Percentiles rank a stretch among this genome's conserved stretches.
These are phyloP conservation scores for Albugo laibachii DNA, from an alignment of 352 stramenopile species.

Conservation along the genomic window DNA sequence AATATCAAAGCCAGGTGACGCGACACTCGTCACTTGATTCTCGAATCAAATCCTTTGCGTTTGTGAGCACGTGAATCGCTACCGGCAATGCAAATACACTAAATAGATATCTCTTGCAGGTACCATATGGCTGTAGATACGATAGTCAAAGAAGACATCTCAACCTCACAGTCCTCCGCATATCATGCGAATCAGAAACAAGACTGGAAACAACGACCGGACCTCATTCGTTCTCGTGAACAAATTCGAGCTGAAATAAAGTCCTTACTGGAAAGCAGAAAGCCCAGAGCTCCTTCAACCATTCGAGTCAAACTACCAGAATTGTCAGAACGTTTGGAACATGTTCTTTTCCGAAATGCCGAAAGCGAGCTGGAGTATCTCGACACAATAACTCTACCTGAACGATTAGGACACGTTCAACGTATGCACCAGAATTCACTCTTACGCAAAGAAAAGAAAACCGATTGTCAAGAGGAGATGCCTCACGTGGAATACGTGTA, in stretches of 20 bases:
- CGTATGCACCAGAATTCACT: too few species aligned
- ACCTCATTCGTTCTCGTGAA: constrained; percentile 13
- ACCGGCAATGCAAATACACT: background rate
- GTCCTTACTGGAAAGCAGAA: constrained; percentile 79
- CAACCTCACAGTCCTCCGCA: background rate
- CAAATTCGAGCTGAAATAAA: constrained; percentile 59
- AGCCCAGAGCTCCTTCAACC: constrained; percentile 88
- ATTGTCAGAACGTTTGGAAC: constrained; percentile 91
- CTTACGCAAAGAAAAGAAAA: too few species aligned
- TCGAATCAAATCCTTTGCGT: too few species aligned
- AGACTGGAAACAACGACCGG: background rate
- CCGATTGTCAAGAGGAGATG: too few species aligned
- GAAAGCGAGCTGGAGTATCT: constrained; percentile 78
- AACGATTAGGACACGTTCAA: constrained; percentile 80
- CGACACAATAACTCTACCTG: constrained; percentile 80
- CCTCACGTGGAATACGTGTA: too few species aligned
- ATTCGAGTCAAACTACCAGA: constrained; percentile 90
- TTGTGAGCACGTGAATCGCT: too few species aligned
- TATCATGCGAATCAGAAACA: background rate
- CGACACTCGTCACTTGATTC: too few species aligned
- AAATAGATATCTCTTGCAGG: background rate
- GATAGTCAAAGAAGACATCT: background rate
- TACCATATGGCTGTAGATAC: background rate
- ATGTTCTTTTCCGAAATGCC: constrained; percentile 80
- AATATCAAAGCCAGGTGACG: too few species aligned